Base-by-base conservation (phyloP, 371 early-diverging fungal species). In the Mortierella sp. region DNA sequence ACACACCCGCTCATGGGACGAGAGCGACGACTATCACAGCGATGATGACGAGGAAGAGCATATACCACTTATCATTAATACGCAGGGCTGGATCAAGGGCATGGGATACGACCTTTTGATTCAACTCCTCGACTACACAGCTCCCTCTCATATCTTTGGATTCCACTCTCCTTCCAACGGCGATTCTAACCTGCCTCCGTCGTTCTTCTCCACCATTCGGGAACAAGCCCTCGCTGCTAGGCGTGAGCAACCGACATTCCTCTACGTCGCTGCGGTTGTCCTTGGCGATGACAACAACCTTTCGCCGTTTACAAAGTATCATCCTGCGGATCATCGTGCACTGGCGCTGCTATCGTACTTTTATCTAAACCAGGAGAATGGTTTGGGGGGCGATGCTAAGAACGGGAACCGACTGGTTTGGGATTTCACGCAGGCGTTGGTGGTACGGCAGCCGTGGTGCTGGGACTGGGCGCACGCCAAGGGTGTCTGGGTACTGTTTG, bases 71-170 rank as follows among this genome's bases (percentile, higher is more conserved):
- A 91, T 97, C 24, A 90, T 97, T 55, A 97, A 97, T 84, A 96
- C 96, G 2, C 93, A 94, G 63, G 97, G 97, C 21, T 97, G 96
- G 96, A 88, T 95, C 60, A 94, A 93, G 79, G 95, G 95, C 73
- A 74, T 94, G 79, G 96, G 96, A 13, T 93, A 93, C 55, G 94
- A 95, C 82, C 84, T 95, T 21, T 85, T 96, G 6, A 26, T 93
- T 11, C 91, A 92, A 54, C 88, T 94, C 16, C 87, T 95, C n/a
- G 84, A 87, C 50, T 78, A 86, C 24, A 80, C 91, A 0, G 78
- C 71, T 9, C 95, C 95, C 0, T 91, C 92, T 0, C 89, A 93
- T 75, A 84, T 95, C 7, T 91, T 92, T 80, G 88, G 87, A 0
- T 88, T 90, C 77, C 84, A 88, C 38, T 88, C 88, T 4, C 80